A percentile compares a stretch with the other conserved stretches of the same genome.
These are phyloP conservation scores for Lachnellula occidentalis DNA, from an alignment of 2,329 filamentous ascomycete genomes.

Conservation along the genomic window DNA sequence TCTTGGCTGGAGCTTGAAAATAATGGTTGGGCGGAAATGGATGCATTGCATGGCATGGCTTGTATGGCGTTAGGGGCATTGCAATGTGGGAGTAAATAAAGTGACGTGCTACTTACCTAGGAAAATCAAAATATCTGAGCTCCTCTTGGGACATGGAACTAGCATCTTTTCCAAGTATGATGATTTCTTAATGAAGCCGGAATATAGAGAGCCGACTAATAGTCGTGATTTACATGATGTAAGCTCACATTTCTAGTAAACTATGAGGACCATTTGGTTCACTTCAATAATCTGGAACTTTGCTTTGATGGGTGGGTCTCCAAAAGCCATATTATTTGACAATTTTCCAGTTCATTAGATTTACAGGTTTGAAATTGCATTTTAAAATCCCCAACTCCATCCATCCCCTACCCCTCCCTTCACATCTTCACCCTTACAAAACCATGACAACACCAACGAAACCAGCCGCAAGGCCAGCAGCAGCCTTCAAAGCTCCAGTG, in stretches of 20 bases:
- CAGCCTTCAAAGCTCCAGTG: neutral
- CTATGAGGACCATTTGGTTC: too few relatives aligned
- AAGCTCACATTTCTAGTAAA: too few relatives aligned
- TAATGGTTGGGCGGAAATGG: neutral
- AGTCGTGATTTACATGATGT: too few relatives aligned
- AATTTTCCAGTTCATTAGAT: too few relatives aligned
- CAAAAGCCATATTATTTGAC: too few relatives aligned
- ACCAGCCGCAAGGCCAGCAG: slow-evolving; percentile 1
- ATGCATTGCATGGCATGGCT: neutral
- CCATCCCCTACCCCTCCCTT: too few relatives aligned
- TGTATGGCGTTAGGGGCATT: neutral
- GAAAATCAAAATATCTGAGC: neutral
- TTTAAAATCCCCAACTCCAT: neutral
- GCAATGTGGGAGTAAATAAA: neutral
- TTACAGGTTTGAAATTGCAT: too few relatives aligned
- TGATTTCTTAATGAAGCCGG: neutral
- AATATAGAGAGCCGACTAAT: too few relatives aligned
- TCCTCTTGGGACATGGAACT: too few relatives aligned
- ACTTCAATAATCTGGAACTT: too few relatives aligned
- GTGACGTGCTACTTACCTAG: neutral
- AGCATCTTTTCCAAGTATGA: neutral
- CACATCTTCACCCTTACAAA: slow-evolving; percentile 2
- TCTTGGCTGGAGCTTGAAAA: slow-evolving; percentile 42
- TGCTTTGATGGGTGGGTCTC: too few relatives aligned
- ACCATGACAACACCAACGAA: slow-evolving; percentile 4